Evolutionary conservation across 1,139 yeast genomes (phyloP).

Genomic region (Sugiyamaella novakii): DNA sequence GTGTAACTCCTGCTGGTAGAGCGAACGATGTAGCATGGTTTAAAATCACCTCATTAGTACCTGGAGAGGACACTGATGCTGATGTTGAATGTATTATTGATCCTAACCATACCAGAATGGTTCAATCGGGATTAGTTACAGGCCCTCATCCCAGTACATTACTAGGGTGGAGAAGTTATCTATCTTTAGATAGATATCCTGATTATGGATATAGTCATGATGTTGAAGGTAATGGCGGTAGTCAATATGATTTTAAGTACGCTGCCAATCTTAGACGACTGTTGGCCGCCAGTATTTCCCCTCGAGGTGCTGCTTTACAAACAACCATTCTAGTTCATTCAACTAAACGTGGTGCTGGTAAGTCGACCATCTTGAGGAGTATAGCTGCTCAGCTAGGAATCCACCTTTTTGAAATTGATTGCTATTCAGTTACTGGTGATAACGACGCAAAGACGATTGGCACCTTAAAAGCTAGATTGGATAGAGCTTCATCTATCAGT

Average conservation of each 20-base stretch:
- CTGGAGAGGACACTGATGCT: conserved; percentile 45
- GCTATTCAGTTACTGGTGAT: conserved; percentile 56
- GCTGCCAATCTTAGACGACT: conserved; percentile 50
- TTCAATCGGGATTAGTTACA: conserved; percentile 59
- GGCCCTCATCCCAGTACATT: conserved; percentile 45
- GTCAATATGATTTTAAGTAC: conserved; percentile 48
- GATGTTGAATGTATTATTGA: conserved; percentile 59
- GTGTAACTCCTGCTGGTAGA: conserved; percentile 53
- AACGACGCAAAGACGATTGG: conserved; percentile 83
- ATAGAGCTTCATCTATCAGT: conserved; percentile 52
- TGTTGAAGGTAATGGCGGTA: neutral
- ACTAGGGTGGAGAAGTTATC: conserved; percentile 57
- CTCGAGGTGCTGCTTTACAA: conserved; percentile 46
- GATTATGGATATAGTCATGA: conserved; percentile 31
- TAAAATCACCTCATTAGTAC: conserved; percentile 50
- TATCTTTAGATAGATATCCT: conserved; percentile 46
- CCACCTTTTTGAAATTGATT: conserved; percentile 70
- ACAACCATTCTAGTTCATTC: conserved; percentile 72
- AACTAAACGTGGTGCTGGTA: conserved; percentile 77
- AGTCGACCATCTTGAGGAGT: conserved; percentile 61
- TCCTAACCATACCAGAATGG: conserved; percentile 64
- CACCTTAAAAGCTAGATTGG: conserved; percentile 71
- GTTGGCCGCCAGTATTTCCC: conserved; percentile 39
- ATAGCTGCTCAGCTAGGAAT: conserved; percentile 63
- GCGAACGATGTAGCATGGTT: conserved; percentile 89